Evolutionary conservation across 352 stramenopile species (phyloP), one percentile per base, ranked within the genome.

Genomic region (Achlya hypogyna): DNA sequence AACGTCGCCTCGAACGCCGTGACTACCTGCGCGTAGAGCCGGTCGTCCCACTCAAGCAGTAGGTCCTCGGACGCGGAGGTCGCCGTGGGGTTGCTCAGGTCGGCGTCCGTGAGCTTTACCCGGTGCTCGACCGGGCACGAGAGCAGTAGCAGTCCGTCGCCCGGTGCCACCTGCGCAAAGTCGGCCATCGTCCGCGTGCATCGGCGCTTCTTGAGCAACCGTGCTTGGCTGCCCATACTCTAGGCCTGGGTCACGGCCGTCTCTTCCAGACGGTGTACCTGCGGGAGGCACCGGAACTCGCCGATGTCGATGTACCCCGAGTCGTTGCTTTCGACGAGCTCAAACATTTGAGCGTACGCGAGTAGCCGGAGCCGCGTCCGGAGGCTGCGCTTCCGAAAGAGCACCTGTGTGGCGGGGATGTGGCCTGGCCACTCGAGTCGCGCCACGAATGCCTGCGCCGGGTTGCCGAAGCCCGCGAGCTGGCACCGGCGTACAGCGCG

Each of bases 231-330:
- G 38, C 38, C 38, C 38, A 45, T 45, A 18, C 38, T 45, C 38
- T 45, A 45, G n/a, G 2, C 38, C 38, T 9, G 14, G 2, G 14
- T 42, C 34, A 42, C 34, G 6, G 34, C 34, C 6, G n/a, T n/a
- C 34, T 42, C 34, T 42, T 8, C 47, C 9, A 29, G 47, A 53
- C 20, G 25, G 23, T 6, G 31, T 49, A 67, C 60, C 60, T 67
- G 42, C 4, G 60, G 42, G 25, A 67, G 51, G 14, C 60, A 67
- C 5, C 60, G 60, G 59, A 67, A 67, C 28, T 67, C 60, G 38
- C 60, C 60, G 4, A 67, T 67, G 51, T 67, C 60, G 32, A 67
- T 20, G 51, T 67, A 67, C 0, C 60, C 60, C 27, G 60, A 67
- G 51, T 67, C 60, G 32, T 42, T 42, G 20, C 38, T 31, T 40